phyloP scores from a whole-genome alignment of 257 asterid species.

The Jacaranda copaia region DNA sequence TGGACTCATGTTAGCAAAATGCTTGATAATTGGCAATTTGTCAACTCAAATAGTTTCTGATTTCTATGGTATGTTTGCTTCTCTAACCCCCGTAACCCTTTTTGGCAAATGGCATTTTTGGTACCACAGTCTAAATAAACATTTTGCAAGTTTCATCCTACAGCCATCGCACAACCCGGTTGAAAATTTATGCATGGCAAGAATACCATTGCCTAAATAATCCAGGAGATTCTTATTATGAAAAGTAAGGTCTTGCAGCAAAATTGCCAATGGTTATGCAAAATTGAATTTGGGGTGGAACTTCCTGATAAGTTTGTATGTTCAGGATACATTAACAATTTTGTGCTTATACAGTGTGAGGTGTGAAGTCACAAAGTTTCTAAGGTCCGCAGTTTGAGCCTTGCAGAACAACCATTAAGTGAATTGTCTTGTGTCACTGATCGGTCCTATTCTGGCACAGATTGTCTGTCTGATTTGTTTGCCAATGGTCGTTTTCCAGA shows the following conservation, averaged over 20 bases:
- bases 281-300: background rate
- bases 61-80: background rate
- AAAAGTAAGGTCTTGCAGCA: background rate
- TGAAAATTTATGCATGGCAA: slow-evolving; percentile 19
- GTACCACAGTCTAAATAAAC: background rate
- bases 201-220: slow-evolving; percentile 7
- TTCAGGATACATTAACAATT: background rate
- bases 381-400: background rate
- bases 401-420: slow-evolving; percentile 18
- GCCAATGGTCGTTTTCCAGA: slow-evolving; percentile 19
- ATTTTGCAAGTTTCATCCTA: slow-evolving; percentile 12
- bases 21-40: background rate
- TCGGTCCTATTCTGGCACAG: slow-evolving; percentile 17
- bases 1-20: background rate
- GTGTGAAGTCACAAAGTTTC: background rate
- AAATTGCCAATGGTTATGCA: background rate
- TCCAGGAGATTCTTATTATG: slow-evolving; percentile 12
- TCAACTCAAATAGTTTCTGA: background rate
- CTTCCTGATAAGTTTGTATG: slow-evolving; percentile 1
- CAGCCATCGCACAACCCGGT: background rate
- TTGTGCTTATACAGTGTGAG: slow-evolving; percentile 10
- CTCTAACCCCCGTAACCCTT: slow-evolving; percentile 21
- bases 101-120: slow-evolving; percentile 2
- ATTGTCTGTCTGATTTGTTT: slow-evolving; percentile 13
- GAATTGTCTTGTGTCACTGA: slow-evolving; percentile 19